Base-by-base conservation (phyloP, 192 early-diverging fungal species). In the Mortierella antarctica region DNA sequence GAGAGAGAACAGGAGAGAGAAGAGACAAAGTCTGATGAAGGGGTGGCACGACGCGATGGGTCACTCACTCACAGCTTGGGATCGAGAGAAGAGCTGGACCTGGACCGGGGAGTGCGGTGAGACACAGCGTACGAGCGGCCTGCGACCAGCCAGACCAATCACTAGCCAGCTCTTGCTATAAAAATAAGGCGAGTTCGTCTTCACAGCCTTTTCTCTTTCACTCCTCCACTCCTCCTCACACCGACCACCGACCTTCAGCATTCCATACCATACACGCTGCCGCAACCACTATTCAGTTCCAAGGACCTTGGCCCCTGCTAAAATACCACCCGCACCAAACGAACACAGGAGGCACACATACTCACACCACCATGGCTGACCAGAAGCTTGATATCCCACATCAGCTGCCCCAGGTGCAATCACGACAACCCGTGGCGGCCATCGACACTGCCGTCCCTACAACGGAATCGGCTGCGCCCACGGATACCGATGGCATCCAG, bases 391-490 rank as follows among this genome's bases (percentile, higher is more conserved):
- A 57, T 4, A 17, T 48, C 49, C 31, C 39, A 55, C 11, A 31
- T 2, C 51, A 53, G 40, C 40, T 40, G 21, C 48, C 47, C 18
- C 48, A 52, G 18, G 41, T 21, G 13, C 53, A 67, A 41, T 61
- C 60, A 31, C 42, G 51, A 9, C 66, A 63, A 39, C 73, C 65
- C 52, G 39, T 50, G 45, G 10, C 39, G 7, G n/a, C 59, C 44
- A 21, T 57, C 54, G 65, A 69, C 65, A 75, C 53, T 17, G 47
- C 52, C 39, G 54, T 47, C 31, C 50, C 60, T 14, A n/a, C 48
- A 23, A 55, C 51, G 1, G n/a, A 52, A 3, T 20, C 57, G 2
- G 21, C 53, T n/a, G 21, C n/a, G 10, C 17, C 45, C 2, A 23
- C 51, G 20, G 53, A 31, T 6, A 18, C 47, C 4, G 49, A 54